phyloP scores from a whole-genome alignment of 2,329 filamentous ascomycete genomes.

The Venturia asperata region DNA sequence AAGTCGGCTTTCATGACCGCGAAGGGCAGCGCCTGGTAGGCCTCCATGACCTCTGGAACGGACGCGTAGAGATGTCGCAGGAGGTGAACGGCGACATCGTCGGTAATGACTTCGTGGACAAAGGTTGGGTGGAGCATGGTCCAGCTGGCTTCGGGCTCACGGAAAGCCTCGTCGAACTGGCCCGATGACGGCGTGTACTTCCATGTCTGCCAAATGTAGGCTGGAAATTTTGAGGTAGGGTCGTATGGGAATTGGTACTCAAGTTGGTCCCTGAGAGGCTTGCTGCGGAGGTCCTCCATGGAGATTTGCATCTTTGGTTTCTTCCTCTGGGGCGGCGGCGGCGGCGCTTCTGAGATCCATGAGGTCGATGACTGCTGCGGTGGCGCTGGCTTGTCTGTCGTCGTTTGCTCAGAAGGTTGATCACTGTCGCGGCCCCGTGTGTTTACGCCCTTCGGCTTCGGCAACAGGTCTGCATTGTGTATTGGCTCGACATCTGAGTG shows the following conservation, averaged over 20 bases:
- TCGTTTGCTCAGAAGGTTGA: slow-evolving; percentile 23
- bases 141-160: slow-evolving; percentile 84
- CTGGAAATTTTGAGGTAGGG: slow-evolving; percentile 79
- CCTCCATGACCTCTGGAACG: slow-evolving; percentile 43
- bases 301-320: slow-evolving; percentile 51
- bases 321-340: slow-evolving; percentile 28
- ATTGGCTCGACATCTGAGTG: slow-evolving; percentile 34
- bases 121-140: slow-evolving; percentile 80
- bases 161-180: slow-evolving; percentile 66
- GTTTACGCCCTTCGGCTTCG: slow-evolving; percentile 24
- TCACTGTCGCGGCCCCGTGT: slow-evolving; percentile 26
- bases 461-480: slow-evolving; percentile 30
- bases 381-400: slow-evolving; percentile 22
- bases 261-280: slow-evolving; percentile 71
- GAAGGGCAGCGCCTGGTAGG: slow-evolving; percentile 42
- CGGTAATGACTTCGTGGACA: slow-evolving; percentile 94
- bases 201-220: slow-evolving; percentile 99
- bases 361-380: slow-evolving; percentile 28
- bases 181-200: slow-evolving; percentile 73
- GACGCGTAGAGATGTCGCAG: slow-evolving; percentile 81
- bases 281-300: slow-evolving; percentile 62
- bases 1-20: slow-evolving; percentile 57
- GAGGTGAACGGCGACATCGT: slow-evolving; percentile 73
- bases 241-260: slow-evolving; percentile 94
- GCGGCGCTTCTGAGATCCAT: slow-evolving; percentile 23